phyloP scores from a whole-genome alignment of 495 filamentous ascomycete species.

The Annulohypoxylon stygium region DNA sequence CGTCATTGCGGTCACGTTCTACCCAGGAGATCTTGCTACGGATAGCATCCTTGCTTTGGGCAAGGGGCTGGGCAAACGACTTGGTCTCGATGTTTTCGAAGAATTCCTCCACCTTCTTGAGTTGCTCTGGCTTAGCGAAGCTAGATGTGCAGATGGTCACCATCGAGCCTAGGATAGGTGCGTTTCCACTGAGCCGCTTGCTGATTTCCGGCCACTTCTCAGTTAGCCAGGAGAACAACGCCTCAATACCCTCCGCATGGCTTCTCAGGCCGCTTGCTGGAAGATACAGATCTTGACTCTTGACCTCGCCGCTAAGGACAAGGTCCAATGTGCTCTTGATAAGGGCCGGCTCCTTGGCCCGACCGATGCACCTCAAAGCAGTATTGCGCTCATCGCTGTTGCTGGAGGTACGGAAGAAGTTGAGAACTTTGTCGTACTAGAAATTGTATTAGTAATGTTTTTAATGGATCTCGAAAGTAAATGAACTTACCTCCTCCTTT shows the following conservation, averaged over 20 bases:
- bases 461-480: slow-evolving; percentile 9
- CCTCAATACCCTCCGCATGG: slow-evolving; percentile 82
- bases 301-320: slow-evolving; percentile 84
- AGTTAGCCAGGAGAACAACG: slow-evolving; percentile 85
- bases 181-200: slow-evolving; percentile 72
- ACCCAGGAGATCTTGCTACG: slow-evolving; percentile 72
- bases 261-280: slow-evolving; percentile 81
- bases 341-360: slow-evolving; percentile 79
- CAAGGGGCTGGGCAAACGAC: slow-evolving; percentile 72
- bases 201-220: slow-evolving; percentile 85
- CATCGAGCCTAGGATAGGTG: slow-evolving; percentile 89
- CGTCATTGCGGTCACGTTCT: slow-evolving; percentile 67
- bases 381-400: slow-evolving; percentile 96
- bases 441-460: slow-evolving; percentile 40
- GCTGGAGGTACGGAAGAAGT: slow-evolving; percentile 86
- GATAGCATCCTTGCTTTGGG: slow-evolving; percentile 72
- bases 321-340: slow-evolving; percentile 84
- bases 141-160: slow-evolving; percentile 85
- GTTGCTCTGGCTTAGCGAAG: slow-evolving; percentile 82
- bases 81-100: slow-evolving; percentile 85
- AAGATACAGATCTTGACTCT: slow-evolving; percentile 96
- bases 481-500: slow-evolving; percentile 71
- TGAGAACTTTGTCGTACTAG: slow-evolving; percentile 80
- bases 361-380: slow-evolving; percentile 87
- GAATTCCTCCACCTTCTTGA: slow-evolving; percentile 81